Base-by-base conservation (phyloP, 2,329 filamentous ascomycete genomes). In the Lachnellula willkommii region DNA sequence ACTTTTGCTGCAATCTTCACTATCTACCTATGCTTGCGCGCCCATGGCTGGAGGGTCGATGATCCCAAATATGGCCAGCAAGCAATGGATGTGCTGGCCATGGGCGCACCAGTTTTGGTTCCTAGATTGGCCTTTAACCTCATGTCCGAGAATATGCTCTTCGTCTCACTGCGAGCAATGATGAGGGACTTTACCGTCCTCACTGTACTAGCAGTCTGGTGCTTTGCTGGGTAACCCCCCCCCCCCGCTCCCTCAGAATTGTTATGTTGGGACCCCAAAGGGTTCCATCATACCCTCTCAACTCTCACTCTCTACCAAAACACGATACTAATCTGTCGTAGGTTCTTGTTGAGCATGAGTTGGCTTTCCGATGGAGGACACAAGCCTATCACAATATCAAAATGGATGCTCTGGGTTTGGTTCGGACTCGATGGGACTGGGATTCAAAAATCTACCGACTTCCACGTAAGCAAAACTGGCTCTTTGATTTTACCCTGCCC, bases 391-490 rank as follows among this genome's bases (percentile, higher is more conserved):
- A 89, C 85, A 1, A 91, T 94, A 59, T 84, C 84, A 46, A 91
- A 92, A 71, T 95, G 90, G 90, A 93, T 95, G 89, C 80, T 94
- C 1, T 94, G 88, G 80, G 92, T 95, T 61, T 95, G 90, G 90
- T 94, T 95, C 67, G 90, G 90, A 2, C 80, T 95, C 1, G 90
- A 94, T 64, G 90, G 62, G 4, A 68, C 59, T 72, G 40, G 79
- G 2, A 79, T 82, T 37, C 73, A 79, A 59, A 74, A 77, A 56
- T 79, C 79, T 65, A 77, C 80, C 22, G 83, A 89, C 55, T 90
- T 94, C 66, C 89, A 95, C 72, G n/a, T n/a, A n/a, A n/a, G n/a
- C n/a, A n/a, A n/a, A n/a, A n/a, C n/a, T n/a, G n/a, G n/a, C n/a
- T n/a, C n/a, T n/a, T n/a, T n/a, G n/a, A n/a, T n/a, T n/a, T n/a